phyloP scores from a whole-genome alignment of 208 protist species.

The Herpetomonas muscarum region DNA sequence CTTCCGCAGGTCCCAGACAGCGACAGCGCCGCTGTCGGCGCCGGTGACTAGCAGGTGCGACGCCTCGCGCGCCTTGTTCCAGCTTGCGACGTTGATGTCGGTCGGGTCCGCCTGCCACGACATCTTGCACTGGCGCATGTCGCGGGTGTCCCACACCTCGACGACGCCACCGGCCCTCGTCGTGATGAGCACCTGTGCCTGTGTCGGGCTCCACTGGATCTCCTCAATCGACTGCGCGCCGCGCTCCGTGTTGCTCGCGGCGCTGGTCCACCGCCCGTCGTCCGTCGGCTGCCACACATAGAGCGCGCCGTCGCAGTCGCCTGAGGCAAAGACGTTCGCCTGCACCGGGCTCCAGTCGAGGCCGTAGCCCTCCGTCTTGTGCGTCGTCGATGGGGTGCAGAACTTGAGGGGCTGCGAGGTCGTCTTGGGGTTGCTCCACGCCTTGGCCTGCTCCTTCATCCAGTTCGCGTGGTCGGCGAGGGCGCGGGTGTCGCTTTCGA shows the following conservation, averaged over 20 bases:
- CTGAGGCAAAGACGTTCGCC: slow-evolving; percentile 74
- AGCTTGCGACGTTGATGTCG: slow-evolving; percentile 98
- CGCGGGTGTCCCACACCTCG: slow-evolving; percentile 91
- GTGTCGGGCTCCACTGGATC: slow-evolving; percentile 95
- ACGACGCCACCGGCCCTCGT: slow-evolving; percentile 74
- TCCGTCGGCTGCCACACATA: slow-evolving; percentile 84
- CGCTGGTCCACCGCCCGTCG: slow-evolving; percentile 72
- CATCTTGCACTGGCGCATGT: slow-evolving; percentile 73
- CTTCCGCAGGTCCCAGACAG: slow-evolving; percentile 96
- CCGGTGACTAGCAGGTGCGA: slow-evolving; percentile 96
- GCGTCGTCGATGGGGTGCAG: slow-evolving; percentile 74
- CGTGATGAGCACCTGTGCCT: slow-evolving; percentile 86
- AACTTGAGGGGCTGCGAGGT: slow-evolving; percentile 49
- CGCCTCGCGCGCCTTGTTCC: slow-evolving; percentile 88
- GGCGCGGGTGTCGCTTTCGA: slow-evolving; percentile 63
- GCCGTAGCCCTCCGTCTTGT: slow-evolving; percentile 95
- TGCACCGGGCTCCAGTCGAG: slow-evolving; percentile 94
- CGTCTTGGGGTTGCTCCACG: slow-evolving; percentile 35
- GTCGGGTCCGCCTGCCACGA: slow-evolving; percentile 71
- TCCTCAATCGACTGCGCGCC: slow-evolving; percentile 92
- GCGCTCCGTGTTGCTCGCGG: slow-evolving; percentile 43
- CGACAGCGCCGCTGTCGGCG: slow-evolving; percentile 95
- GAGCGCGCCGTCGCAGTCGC: slow-evolving; percentile 92
- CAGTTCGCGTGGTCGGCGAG: slow-evolving; percentile 84
- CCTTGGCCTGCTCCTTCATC: slow-evolving; percentile 66